Conservation (phyloP, 768 basidiomycete species). For the Kwoniella botswanensis region DNA sequence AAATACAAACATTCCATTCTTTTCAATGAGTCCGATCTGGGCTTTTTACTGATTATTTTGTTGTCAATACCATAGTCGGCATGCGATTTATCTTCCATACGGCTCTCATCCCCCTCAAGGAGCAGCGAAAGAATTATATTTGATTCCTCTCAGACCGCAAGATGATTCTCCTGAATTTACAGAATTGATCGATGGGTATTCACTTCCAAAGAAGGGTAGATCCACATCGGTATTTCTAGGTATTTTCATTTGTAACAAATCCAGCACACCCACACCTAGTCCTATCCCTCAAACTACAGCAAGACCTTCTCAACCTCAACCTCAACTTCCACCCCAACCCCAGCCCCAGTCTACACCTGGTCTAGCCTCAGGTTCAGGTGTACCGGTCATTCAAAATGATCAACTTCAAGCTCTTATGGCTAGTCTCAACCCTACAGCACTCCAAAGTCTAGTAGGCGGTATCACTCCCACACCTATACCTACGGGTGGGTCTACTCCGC, state of each 20-base stretch:
- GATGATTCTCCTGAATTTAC: slow-evolving; percentile 51
- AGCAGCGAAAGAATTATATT: slow-evolving; percentile 51
- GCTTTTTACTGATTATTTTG: neutral
- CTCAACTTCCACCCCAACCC: neutral
- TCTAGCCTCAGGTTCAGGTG: slow-evolving; percentile 9
- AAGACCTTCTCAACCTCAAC: slow-evolving; percentile 2
- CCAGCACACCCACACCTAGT: neutral
- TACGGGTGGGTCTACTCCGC: slow-evolving; percentile 10
- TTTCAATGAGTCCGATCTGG: too few species aligned
- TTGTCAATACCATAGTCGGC: slow-evolving; percentile 39
- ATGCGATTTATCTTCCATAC: slow-evolving; percentile 49
- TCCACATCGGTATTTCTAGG: slow-evolving; percentile 41
- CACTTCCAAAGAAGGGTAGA: slow-evolving; percentile 33
- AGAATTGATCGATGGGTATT: slow-evolving; percentile 50
- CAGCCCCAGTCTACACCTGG: neutral
- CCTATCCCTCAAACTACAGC: neutral
- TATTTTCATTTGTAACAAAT: slow-evolving; percentile 38
- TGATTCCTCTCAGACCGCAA: slow-evolving; percentile 49
- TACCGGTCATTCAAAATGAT: slow-evolving; percentile 23
- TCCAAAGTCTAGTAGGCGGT: slow-evolving; percentile 25
- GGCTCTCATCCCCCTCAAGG: slow-evolving; percentile 36
- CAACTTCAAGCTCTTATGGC: slow-evolving; percentile 47
- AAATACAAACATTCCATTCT: too few species aligned
- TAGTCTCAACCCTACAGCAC: slow-evolving; percentile 34
- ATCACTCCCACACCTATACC: slow-evolving; percentile 2